Evolutionary conservation across 2,329 filamentous ascomycete species (phyloP), one percentile per base, ranked within the genome.

Genomic region (Alternaria postmessia): DNA sequence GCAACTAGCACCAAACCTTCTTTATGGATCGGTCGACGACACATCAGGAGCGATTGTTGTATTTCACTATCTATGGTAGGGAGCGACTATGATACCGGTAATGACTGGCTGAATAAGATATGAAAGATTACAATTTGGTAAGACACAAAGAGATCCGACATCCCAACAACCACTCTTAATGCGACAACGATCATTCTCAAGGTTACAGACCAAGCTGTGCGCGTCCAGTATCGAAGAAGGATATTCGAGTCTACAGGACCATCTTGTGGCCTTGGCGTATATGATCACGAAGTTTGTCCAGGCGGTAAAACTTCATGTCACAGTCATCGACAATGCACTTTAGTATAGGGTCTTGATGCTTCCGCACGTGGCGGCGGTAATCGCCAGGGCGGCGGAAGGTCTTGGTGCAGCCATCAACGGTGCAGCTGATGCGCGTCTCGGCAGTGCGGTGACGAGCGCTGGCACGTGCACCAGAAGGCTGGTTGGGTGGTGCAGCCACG

Each of bases 221-320:
- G 32, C 3, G 5, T 3, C 24, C 24, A 26, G 24, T 2, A 26
- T 26, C 24, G 24, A 26, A 26, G 24, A 26, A 24, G 22, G 6
- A 26, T 26, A 7, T 2, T 26, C 24, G 24, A 26, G 2, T 26
- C 24, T 26, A 26, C 24, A 26, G 0, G 24, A 26, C 24, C 2
- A 44, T 44, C 8, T 36, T 54, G 28, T 54, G 51, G 4, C 51
- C 28, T 2, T 54, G 49, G 7, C 32, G 51, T 1, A 41, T 7
- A 12, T 61, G 54, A 18, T 26, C 54, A 24, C 49, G 54, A 30
- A 54, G 24, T 46, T 58, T 61, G 54, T 57, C 59, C 14, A 44
- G n/a, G 22, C 59, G 54, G 18, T 42, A 26, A 44, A 61, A 61
- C 26, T 51, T 58, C 54, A 18, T 58, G 49, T 39, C 8, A 34